Evolutionary conservation across 257 asterid species (phyloP).

Genomic region (Fraxinus cuspidata): DNA sequence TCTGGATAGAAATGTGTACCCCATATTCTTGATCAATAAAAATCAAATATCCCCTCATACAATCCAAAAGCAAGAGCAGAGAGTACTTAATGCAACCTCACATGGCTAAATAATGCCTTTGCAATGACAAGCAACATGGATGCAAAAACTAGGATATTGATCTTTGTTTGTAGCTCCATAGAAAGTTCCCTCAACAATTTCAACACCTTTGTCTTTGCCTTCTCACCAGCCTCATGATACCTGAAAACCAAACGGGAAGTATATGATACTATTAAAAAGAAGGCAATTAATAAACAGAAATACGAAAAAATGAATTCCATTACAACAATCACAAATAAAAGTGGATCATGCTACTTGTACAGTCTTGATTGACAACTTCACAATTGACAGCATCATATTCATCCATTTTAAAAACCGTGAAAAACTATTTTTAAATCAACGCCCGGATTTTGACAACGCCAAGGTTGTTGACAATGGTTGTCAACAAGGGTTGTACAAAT

Average conservation of each 20-base stretch:
- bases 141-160: constrained; percentile 82
- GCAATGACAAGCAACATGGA: constrained; percentile 90
- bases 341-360: no score
- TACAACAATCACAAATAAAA: not conserved
- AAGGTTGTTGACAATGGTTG: no score
- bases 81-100: constrained; percentile 45
- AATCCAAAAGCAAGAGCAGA: not conserved
- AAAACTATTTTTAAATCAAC: no score
- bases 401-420: no score
- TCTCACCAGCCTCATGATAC: constrained; percentile 76
- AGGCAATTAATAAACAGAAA: constrained; percentile 11
- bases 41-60: not conserved
- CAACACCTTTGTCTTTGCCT: constrained; percentile 75
- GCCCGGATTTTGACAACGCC: no score
- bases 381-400: no score
- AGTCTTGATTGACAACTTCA: no score
- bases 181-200: constrained; percentile 79
- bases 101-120: constrained; percentile 88
- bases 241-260: constrained; percentile 40
- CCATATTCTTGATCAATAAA: not conserved
- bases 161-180: constrained; percentile 75
- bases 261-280: not conserved
- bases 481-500: no score
- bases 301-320: constrained; percentile 5
- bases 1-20: not conserved